Evolutionary conservation across 352 stramenopile genomes (phyloP).

Genomic region (Pythium rhizo-oryzae): DNA sequence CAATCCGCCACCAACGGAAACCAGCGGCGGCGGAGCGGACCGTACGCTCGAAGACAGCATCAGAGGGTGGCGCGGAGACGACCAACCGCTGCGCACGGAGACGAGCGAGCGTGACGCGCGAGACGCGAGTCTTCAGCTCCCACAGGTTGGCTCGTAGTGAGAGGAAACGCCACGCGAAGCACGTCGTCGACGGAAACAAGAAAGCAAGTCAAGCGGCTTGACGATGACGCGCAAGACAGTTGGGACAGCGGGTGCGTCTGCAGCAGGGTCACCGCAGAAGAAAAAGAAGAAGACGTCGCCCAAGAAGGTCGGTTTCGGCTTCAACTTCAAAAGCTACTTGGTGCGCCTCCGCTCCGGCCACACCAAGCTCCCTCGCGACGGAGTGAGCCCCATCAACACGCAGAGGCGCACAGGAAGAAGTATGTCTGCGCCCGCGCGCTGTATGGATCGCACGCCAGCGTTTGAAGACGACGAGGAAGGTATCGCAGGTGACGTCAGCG

Average conservation of each 20-base stretch:
- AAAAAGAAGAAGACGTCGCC: slow-evolving; percentile 2
- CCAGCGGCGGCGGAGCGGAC: neutral
- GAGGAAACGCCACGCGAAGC: too few relatives aligned
- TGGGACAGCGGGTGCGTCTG: neutral
- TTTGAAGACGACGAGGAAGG: neutral
- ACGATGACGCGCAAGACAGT: neutral
- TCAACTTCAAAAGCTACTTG: slow-evolving; percentile 19
- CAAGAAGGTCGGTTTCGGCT: slow-evolving; percentile 15
- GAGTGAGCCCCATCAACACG: slow-evolving; percentile 14
- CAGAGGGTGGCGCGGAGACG: neutral
- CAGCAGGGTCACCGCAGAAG: slow-evolving; percentile 7
- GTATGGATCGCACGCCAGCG: neutral
- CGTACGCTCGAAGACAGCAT: neutral
- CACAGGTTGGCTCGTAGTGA: too few relatives aligned
- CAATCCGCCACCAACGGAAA: slow-evolving; percentile 5
- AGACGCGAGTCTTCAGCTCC: neutral
- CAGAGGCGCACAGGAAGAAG: slow-evolving; percentile 1
- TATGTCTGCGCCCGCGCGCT: slow-evolving; percentile 6
- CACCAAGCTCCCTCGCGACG: neutral
- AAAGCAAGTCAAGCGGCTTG: neutral
- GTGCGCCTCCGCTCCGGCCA: neutral
- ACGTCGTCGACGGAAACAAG: neutral
- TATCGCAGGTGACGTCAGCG: neutral
- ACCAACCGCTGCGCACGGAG: neutral
- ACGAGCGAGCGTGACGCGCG: neutral